Conservation (phyloP, 805 yeast species). For the Myxozyma monticola region DNA sequence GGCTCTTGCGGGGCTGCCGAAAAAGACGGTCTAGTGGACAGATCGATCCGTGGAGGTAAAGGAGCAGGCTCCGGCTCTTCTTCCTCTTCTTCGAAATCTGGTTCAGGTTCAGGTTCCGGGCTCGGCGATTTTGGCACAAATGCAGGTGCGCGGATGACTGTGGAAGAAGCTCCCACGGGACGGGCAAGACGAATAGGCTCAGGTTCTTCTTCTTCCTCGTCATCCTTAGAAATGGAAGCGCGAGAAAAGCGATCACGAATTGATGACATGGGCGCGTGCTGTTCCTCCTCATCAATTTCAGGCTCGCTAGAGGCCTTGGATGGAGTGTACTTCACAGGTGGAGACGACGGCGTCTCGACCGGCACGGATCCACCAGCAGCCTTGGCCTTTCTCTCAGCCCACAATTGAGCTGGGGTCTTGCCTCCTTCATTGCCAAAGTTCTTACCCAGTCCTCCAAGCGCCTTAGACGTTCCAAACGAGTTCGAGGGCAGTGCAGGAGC, state of each 20-base stretch:
- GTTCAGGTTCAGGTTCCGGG: slow-evolving; percentile 33
- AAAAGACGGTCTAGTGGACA: not conserved
- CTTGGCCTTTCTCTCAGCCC: slow-evolving; percentile 85
- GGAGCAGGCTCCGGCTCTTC: slow-evolving; percentile 17
- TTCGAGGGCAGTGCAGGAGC: slow-evolving; percentile 42
- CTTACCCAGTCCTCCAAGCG: slow-evolving; percentile 51
- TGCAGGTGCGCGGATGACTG: slow-evolving; percentile 18
- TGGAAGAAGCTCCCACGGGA: slow-evolving; percentile 28
- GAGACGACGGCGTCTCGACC: slow-evolving; percentile 29
- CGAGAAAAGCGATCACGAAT: slow-evolving; percentile 29
- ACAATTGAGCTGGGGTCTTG: slow-evolving; percentile 89
- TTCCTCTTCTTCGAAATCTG: slow-evolving; percentile 14
- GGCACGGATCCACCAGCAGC: slow-evolving; percentile 33
- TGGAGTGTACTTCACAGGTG: slow-evolving; percentile 3
- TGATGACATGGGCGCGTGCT: slow-evolving; percentile 18
- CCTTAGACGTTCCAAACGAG: slow-evolving; percentile 43
- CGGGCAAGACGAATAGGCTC: slow-evolving; percentile 31
- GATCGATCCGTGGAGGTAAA: not conserved
- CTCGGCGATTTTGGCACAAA: slow-evolving; percentile 22
- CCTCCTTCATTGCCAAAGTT: slow-evolving; percentile 68
- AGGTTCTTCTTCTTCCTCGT: slow-evolving; percentile 36
- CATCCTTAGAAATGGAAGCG: slow-evolving; percentile 27
- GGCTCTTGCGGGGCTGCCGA: slow-evolving; percentile 2
- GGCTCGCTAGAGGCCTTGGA: slow-evolving; percentile 33
- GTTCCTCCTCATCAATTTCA: slow-evolving; percentile 37